Percentiles rank a stretch among this genome's conserved stretches.
Conservation (phyloP, 2,329 filamentous ascomycete genomes). For the Curvularia sp. region DNA sequence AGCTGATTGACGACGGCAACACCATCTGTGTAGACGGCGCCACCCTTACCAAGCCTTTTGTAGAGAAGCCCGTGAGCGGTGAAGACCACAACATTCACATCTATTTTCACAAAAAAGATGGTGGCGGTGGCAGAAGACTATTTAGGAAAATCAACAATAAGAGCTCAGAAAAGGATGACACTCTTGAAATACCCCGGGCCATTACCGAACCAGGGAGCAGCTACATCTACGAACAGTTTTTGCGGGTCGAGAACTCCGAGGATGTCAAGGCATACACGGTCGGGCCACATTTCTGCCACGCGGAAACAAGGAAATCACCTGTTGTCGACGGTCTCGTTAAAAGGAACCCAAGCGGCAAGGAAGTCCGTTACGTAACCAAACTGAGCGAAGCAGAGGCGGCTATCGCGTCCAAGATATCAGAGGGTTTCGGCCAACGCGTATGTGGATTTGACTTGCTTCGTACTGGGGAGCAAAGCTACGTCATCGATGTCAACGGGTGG, state of each 20-base stretch:
- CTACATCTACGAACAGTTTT: conserved; percentile 96
- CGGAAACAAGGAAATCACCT: conserved; percentile 95
- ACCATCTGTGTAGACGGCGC: conserved; percentile 85
- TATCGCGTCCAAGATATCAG: conserved; percentile 88
- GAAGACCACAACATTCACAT: conserved; percentile 99
- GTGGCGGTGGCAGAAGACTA: conserved; percentile 87
- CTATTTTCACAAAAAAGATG: conserved; percentile 87
- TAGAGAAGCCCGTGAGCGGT: conserved; percentile 97
- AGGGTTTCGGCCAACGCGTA: conserved; percentile 90
- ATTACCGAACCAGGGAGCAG: conserved; percentile 82
- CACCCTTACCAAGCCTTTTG: conserved; percentile 87
- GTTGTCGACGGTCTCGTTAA: conserved; percentile 96
- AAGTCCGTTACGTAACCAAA: conserved; percentile 91
- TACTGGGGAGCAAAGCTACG: conserved; percentile 87
- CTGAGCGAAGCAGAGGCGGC: conserved; percentile 80
- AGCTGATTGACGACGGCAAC: conserved; percentile 89
- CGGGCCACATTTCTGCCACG: conserved; percentile 89
- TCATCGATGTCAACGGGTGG: conserved; percentile 99
- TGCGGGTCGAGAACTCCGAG: conserved; percentile 95
- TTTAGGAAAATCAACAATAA: conserved; percentile 99
- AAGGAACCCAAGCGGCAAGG: conserved; percentile 96
- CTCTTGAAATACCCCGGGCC: conserved; percentile 76
- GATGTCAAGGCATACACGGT: conserved; percentile 99
- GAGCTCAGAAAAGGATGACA: conserved; percentile 90
- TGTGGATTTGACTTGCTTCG: conserved; percentile 95